Base-by-base conservation (phyloP, 2,329 filamentous ascomycete genomes). In the Tricladium varicosporioides region DNA sequence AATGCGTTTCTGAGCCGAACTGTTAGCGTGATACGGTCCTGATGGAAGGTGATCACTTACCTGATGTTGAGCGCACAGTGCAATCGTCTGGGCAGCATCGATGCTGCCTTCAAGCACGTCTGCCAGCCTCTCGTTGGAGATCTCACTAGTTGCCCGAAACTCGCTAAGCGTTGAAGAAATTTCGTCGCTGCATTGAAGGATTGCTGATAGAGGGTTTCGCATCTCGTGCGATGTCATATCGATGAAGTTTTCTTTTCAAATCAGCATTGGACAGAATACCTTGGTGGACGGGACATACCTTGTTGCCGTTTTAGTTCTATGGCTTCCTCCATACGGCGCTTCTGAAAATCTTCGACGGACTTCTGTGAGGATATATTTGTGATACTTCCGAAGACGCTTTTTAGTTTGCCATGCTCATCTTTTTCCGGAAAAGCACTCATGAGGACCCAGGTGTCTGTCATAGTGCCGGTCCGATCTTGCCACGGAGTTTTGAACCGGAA, bases 321-420 rank as follows among this genome's bases (percentile, higher is more conserved):
- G 0, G 90, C 91, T 69, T 94, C 90, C 66, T 92, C 84, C 67
- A 89, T 87, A 57, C 89, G 85, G 46, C 86, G 81, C 65, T 83
- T 90, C 71, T 95, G 89, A 33, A 91, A 84, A 48, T 87, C 85
- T 71, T 95, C 91, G 1, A 91, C 90, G 78, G 87, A 87, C 70
- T 95, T 96, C 69, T 94, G 89, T 53, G 88, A 83, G 15, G 88
- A 91, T 62, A 96, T 95, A 67, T 95, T 90, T 0, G 90, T 93
- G 51, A 95, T 87, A 67, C 86, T 89, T 52, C 88, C 89, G 64
- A 92, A 92, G 2, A 92, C 86, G 60, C 86, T 84, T 73, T 90
- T 90, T 51, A 92, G 78, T 27, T 76, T 75, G 2, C 87, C 88
- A 27, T 82, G 75, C 1, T 77, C 74, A 59, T 87, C 80, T 65